Evolutionary conservation across 1,284 basidiomycete genomes (phyloP).

Genomic region (Austroboletus rostrupii): DNA sequence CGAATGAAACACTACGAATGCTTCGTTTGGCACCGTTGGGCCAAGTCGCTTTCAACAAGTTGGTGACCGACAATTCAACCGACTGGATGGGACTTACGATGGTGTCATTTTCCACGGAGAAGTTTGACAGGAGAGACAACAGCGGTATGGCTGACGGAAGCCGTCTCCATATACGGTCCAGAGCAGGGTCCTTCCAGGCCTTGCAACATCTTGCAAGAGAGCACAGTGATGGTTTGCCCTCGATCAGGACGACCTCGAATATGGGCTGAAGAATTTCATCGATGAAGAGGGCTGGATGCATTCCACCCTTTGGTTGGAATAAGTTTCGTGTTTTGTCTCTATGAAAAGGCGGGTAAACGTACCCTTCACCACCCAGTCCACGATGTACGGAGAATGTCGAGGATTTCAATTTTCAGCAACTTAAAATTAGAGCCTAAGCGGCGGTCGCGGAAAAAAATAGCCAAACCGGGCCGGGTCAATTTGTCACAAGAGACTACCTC

Average conservation of each 20-base stretch:
- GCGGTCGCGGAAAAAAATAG: no score
- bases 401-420: no score
- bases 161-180: slow-evolving; percentile 47
- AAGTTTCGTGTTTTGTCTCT: background rate
- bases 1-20: slow-evolving; percentile 33
- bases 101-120: slow-evolving; percentile 3
- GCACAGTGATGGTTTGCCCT: slow-evolving; percentile 29
- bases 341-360: background rate
- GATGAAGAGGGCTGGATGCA: slow-evolving; percentile 49
- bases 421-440: no score
- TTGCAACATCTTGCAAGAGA: slow-evolving; percentile 40
- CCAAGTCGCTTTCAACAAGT: slow-evolving; percentile 15
- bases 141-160: slow-evolving; percentile 46
- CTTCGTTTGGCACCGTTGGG: slow-evolving; percentile 3
- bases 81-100: slow-evolving; percentile 11
- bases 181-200: slow-evolving; percentile 28
- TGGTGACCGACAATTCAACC: background rate
- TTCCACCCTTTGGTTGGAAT: slow-evolving; percentile 16
- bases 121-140: slow-evolving; percentile 40
- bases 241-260: slow-evolving; percentile 35
- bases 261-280: slow-evolving; percentile 50
- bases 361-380: slow-evolving; percentile 4
- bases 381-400: background rate
- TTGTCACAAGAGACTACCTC: no score
- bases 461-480: no score